Evolutionary conservation across 495 filamentous ascomycete genomes (phyloP).

Genomic region (Penicillium verhagenii): DNA sequence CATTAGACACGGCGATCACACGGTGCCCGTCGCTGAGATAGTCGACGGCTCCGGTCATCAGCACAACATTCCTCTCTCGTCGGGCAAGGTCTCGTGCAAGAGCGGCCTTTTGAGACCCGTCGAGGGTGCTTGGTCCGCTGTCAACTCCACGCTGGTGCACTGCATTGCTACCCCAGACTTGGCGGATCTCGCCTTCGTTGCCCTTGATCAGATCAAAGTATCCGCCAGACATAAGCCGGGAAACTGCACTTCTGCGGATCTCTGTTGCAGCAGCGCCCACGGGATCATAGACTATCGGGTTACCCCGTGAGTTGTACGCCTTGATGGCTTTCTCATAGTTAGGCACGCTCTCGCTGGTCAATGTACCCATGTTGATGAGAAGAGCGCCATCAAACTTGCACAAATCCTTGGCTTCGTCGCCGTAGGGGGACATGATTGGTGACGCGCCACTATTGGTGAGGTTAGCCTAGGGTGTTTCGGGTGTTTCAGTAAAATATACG

Average conservation of each 20-base stretch:
- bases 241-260: conserved; percentile 67
- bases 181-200: conserved; percentile 85
- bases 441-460: conserved; percentile 60
- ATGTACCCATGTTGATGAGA: conserved; percentile 94
- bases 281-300: conserved; percentile 83
- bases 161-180: conserved; percentile 54
- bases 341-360: conserved; percentile 65
- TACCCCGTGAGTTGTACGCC: conserved; percentile 74
- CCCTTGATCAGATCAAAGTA: conserved; percentile 91
- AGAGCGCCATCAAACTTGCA: conserved; percentile 63
- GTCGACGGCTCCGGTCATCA: conserved; percentile 82
- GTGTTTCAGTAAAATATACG: neutral
- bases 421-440: conserved; percentile 92
- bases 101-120: conserved; percentile 51
- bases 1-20: conserved; percentile 70
- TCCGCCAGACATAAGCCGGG: conserved; percentile 67
- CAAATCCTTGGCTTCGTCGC: conserved; percentile 78
- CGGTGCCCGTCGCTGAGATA: conserved; percentile 72
- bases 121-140: conserved; percentile 59
- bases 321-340: conserved; percentile 66
- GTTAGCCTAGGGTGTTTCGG: neutral
- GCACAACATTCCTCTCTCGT: conserved; percentile 67
- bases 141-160: conserved; percentile 88
- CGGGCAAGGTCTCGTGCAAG: conserved; percentile 65
- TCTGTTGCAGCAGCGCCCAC: conserved; percentile 86